Conservation (phyloP, 768 basidiomycete species). For the Hirschioporus abietinus region DNA sequence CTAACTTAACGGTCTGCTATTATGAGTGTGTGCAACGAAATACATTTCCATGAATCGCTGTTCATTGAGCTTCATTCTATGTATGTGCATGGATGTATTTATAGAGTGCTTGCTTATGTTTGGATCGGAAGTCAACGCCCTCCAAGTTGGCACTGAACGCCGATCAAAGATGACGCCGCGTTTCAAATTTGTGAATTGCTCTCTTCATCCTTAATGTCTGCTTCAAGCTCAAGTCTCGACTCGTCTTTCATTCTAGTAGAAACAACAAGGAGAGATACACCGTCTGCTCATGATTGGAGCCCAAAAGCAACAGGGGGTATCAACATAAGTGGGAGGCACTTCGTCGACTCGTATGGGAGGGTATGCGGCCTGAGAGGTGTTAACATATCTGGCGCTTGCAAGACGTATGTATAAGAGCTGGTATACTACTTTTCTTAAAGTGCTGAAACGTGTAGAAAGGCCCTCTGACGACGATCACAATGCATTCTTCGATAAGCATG, state of each 20-base stretch:
- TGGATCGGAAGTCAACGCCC: too few relatives aligned
- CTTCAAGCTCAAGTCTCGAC: background rate
- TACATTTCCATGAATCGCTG: too few relatives aligned
- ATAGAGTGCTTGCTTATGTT: too few relatives aligned
- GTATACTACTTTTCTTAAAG: conserved; percentile 8
- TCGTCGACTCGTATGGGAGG: conserved; percentile 75
- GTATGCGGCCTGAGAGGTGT: conserved; percentile 80
- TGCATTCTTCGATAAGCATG: conserved; percentile 59
- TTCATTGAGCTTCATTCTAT: too few relatives aligned
- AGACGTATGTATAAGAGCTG: conserved; percentile 51
- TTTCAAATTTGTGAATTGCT: background rate
- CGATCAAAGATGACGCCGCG: too few relatives aligned
- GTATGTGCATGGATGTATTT: too few relatives aligned
- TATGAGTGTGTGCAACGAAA: too few relatives aligned
- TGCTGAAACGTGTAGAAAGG: conserved; percentile 29
- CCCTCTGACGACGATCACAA: conserved; percentile 65
- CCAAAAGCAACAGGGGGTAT: conserved; percentile 50
- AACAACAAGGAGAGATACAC: conserved; percentile 1
- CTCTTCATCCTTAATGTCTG: background rate
- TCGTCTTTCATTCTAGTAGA: conserved; percentile 16
- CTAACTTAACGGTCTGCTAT: too few relatives aligned
- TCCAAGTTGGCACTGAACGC: too few relatives aligned
- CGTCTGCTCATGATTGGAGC: conserved; percentile 60
- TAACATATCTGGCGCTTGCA: conserved; percentile 78
- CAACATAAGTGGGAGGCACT: conserved; percentile 65